These are phyloP conservation scores for Aciculoconidium aculeatum DNA, from an alignment of 805 yeast species.

Conservation along the genomic window DNA sequence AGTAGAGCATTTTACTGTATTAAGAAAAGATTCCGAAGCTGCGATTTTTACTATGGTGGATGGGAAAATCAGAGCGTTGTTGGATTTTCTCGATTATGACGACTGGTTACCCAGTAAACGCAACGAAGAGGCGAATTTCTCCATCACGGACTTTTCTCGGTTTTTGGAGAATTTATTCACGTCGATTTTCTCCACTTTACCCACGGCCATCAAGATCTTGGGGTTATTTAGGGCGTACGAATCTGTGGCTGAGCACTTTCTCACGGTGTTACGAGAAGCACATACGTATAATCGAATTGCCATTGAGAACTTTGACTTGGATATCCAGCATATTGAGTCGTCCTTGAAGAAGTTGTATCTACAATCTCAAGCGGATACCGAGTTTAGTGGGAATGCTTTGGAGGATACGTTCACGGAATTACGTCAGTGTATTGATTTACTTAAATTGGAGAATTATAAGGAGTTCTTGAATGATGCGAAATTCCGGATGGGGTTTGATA, in stretches of 20 bases:
- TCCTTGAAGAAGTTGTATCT: conserved; percentile 37
- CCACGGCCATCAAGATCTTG: conserved; percentile 68
- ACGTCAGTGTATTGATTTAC: conserved; percentile 70
- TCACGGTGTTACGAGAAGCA: conserved; percentile 52
- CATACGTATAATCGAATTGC: conserved; percentile 56
- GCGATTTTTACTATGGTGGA: conserved; percentile 81
- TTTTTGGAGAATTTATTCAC: conserved; percentile 81
- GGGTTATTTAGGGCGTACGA: conserved; percentile 86
- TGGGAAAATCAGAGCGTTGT: conserved; percentile 66
- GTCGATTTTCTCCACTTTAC: conserved; percentile 77
- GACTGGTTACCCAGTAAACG: conserved; percentile 62
- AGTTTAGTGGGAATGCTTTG: conserved; percentile 40
- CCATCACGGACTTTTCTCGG: conserved; percentile 77
- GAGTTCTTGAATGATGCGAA: conserved; percentile 51
- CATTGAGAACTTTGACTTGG: conserved; percentile 68
- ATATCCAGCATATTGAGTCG: conserved; percentile 69
- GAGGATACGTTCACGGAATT: conserved; percentile 73
- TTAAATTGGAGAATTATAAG: conserved; percentile 58
- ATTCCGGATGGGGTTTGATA: conserved; percentile 53
- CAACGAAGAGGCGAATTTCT: conserved; percentile 61
- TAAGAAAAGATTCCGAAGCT: conserved; percentile 69
- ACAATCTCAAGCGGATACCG: conserved; percentile 13
- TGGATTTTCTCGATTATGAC: conserved; percentile 75
- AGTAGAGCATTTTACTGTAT: conserved; percentile 47
- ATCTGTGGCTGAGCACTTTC: conserved; percentile 66